A percentile compares a stretch with the other conserved stretches of the same genome.
Evolutionary conservation across 164 flowering plant species (phyloP).

Genomic region (Houttuynia cordata): DNA sequence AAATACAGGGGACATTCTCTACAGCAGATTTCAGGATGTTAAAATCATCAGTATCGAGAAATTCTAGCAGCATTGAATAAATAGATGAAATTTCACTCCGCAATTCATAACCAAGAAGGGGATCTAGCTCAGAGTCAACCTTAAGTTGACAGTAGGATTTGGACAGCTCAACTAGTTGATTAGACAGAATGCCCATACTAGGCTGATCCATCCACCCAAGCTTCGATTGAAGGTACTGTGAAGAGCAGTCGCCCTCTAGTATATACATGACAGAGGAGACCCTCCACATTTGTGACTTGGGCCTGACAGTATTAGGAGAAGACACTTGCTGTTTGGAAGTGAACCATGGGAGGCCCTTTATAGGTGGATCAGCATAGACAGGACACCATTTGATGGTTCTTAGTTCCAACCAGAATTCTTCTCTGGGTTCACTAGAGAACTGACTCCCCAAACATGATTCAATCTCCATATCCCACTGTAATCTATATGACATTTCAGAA

Average conservation of each 20-base stretch:
- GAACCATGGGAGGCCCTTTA: slow-evolving; percentile 76
- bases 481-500: slow-evolving; percentile 7
- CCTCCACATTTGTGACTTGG: slow-evolving; percentile 78
- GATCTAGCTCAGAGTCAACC: slow-evolving; percentile 20
- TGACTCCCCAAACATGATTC: slow-evolving; percentile 24
- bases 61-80: slow-evolving; percentile 63
- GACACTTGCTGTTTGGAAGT: slow-evolving; percentile 36
- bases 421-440: slow-evolving; percentile 30
- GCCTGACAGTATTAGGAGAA: slow-evolving; percentile 55
- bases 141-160: slow-evolving; percentile 38
- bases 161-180: slow-evolving; percentile 59
- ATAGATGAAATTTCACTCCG: slow-evolving; percentile 47
- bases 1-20: slow-evolving; percentile 70
- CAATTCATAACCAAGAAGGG: slow-evolving; percentile 36
- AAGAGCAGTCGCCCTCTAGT: slow-evolving; percentile 62
- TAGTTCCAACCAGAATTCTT: slow-evolving; percentile 73
- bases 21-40: slow-evolving; percentile 38
- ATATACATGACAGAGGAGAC: slow-evolving; percentile 62
- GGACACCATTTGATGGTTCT: slow-evolving; percentile 81
- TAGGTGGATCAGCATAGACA: slow-evolving; percentile 49
- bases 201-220: slow-evolving; percentile 79
- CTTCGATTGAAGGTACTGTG: slow-evolving; percentile 36
- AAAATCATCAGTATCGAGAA: slow-evolving; percentile 40
- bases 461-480: slow-evolving; percentile 20
- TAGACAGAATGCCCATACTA: slow-evolving; percentile 28